Evolutionary conservation across 2,329 filamentous ascomycete species (phyloP).

Genomic region (Blastomyces percursus): DNA sequence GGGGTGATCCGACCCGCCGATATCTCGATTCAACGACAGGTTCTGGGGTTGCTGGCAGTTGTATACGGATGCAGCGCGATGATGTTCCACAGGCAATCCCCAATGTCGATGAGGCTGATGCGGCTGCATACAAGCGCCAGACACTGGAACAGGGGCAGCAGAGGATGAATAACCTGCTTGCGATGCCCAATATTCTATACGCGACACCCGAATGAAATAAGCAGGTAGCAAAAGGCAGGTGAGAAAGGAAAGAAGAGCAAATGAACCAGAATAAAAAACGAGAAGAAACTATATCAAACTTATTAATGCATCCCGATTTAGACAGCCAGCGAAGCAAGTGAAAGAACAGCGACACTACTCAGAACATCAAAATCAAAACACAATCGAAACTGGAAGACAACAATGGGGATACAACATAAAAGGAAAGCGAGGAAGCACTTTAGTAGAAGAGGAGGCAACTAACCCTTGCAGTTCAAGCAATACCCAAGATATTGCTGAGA

Average conservation of each 20-base stretch:
- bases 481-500: not conserved
- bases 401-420: not conserved
- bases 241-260: not conserved
- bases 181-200: constrained; percentile 2
- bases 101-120: not conserved
- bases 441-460: not conserved
- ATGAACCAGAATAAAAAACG: not conserved
- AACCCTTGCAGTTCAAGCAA: constrained; percentile 3
- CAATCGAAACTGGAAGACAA: too few species aligned
- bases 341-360: not conserved
- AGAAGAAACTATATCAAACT: not conserved
- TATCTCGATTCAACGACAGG: not conserved
- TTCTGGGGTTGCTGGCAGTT: not conserved
- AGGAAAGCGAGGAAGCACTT: not conserved
- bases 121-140: not conserved
- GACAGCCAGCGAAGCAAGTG: not conserved
- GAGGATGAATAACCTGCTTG: not conserved
- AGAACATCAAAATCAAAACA: not conserved
- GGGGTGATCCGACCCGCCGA: not conserved
- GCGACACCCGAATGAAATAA: not conserved
- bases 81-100: not conserved
- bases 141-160: not conserved
- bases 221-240: not conserved
- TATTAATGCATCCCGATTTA: not conserved
- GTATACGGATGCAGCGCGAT: not conserved